phyloP scores from a whole-genome alignment of 2,329 filamentous ascomycete genomes.

The Diaporthe aspalathi region DNA sequence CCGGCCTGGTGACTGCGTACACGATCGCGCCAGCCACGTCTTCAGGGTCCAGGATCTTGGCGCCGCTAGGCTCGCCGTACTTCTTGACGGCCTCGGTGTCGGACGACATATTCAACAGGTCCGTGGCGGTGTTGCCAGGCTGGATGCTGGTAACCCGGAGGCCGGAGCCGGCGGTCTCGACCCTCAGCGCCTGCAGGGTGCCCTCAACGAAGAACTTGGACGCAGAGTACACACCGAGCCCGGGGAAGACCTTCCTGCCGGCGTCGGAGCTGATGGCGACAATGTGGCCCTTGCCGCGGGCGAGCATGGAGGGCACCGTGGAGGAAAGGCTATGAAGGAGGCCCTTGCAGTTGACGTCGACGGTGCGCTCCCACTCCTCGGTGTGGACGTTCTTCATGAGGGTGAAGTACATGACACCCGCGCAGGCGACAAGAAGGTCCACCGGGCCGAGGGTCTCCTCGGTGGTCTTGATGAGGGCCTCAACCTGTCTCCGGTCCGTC shows the following conservation, averaged over 20 bases:
- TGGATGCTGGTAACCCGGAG: slow-evolving; percentile 80
- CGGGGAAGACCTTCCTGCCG: slow-evolving; percentile 84
- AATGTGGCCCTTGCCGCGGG: slow-evolving; percentile 76
- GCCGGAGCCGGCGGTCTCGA: slow-evolving; percentile 81
- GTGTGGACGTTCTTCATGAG: slow-evolving; percentile 82
- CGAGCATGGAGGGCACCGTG: slow-evolving; percentile 77
- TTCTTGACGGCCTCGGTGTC: slow-evolving; percentile 82
- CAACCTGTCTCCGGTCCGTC: slow-evolving; percentile 73
- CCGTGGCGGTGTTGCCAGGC: slow-evolving; percentile 81
- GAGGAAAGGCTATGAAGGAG: slow-evolving; percentile 78
- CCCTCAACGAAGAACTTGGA: slow-evolving; percentile 90
- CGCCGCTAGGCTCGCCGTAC: slow-evolving; percentile 79
- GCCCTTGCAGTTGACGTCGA: slow-evolving; percentile 89
- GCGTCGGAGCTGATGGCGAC: slow-evolving; percentile 87
- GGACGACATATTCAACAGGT: slow-evolving; percentile 79
- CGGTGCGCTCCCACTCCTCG: slow-evolving; percentile 83
- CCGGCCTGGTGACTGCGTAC: slow-evolving; percentile 79
- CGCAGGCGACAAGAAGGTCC: slow-evolving; percentile 83
- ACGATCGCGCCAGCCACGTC: slow-evolving; percentile 80
- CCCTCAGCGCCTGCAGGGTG: slow-evolving; percentile 77
- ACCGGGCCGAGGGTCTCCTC: slow-evolving; percentile 74
- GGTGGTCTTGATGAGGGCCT: slow-evolving; percentile 71
- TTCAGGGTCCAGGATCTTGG: slow-evolving; percentile 77
- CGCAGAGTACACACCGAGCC: slow-evolving; percentile 83
- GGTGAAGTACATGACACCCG: slow-evolving; percentile 90